Percentiles rank a stretch among this genome's conserved stretches.
Conservation (phyloP, 2,329 filamentous ascomycete species). For the Thermomyces lanuginosus region DNA sequence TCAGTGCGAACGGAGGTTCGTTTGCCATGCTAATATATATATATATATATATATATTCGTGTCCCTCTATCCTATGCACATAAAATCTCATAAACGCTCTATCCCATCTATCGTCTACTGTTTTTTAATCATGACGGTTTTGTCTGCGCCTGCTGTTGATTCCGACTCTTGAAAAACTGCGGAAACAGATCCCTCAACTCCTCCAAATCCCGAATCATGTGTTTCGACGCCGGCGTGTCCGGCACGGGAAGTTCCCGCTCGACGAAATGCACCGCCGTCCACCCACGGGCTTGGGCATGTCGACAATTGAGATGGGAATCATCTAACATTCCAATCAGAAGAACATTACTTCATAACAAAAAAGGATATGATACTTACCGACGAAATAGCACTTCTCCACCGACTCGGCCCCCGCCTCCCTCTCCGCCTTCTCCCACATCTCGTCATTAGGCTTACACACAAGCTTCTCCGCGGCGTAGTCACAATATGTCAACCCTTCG, state of each 20-base stretch:
- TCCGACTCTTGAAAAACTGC: slow-evolving; percentile 68
- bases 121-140: too few species aligned
- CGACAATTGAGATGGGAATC: slow-evolving; percentile 74
- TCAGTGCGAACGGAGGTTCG: too few species aligned
- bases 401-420: slow-evolving; percentile 54
- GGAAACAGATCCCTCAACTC: slow-evolving; percentile 65
- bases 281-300: slow-evolving; percentile 62
- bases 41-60: too few species aligned
- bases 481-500: slow-evolving; percentile 87
- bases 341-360: not conserved
- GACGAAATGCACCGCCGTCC: slow-evolving; percentile 72
- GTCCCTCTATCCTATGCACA: too few species aligned
- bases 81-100: too few species aligned
- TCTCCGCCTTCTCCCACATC: slow-evolving; percentile 83
- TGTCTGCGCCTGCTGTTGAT: too few species aligned
- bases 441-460: slow-evolving; percentile 72
- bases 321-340: slow-evolving; percentile 33
- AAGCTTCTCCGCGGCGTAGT: slow-evolving; percentile 59
- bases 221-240: slow-evolving; percentile 47
- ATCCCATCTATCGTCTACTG: too few species aligned
- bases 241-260: slow-evolving; percentile 57
- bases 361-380: slow-evolving; percentile 40
- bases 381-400: slow-evolving; percentile 76
- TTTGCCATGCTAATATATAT: too few species aligned
- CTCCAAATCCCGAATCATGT: slow-evolving; percentile 58